Conservation (phyloP, 1,139 yeast species). For the Sugiyamaella pinicola region DNA sequence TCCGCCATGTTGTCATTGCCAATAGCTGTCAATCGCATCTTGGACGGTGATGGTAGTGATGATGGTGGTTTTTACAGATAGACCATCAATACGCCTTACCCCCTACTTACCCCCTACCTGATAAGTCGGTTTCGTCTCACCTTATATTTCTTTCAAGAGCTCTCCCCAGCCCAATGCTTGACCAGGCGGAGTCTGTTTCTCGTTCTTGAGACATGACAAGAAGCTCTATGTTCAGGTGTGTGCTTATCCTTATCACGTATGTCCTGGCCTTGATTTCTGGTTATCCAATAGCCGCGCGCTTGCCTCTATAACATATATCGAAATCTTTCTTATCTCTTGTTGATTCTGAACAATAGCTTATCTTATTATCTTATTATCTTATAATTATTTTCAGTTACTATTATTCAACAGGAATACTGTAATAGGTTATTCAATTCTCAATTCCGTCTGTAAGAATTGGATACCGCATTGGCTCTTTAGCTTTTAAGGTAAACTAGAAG, state of each 20-base stretch:
- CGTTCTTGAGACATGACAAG: no score
- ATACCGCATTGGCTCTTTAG: neutral
- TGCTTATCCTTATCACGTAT: neutral
- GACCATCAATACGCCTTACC: no score
- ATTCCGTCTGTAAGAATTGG: neutral
- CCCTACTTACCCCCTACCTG: no score
- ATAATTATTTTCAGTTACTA: neutral
- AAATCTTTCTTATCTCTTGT: neutral
- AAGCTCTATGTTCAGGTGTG: neutral
- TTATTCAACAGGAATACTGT: neutral
- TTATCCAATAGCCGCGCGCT: neutral
- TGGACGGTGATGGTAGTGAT: no score
- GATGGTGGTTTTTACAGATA: no score
- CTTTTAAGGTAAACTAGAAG: neutral
- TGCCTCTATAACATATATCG: neutral
- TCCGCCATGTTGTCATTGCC: no score
- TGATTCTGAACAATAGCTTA: neutral
- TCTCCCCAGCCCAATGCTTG: neutral
- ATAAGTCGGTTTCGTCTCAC: no score
- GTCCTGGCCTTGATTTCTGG: neutral
- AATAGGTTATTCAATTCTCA: neutral
- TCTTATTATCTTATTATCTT: neutral
- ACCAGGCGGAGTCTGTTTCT: neutral
- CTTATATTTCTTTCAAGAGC: no score
- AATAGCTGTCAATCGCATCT: no score